These are phyloP conservation scores for Fusarium fracticaudum DNA, from an alignment of 2,329 filamentous ascomycete species.

Conservation along the genomic window DNA sequence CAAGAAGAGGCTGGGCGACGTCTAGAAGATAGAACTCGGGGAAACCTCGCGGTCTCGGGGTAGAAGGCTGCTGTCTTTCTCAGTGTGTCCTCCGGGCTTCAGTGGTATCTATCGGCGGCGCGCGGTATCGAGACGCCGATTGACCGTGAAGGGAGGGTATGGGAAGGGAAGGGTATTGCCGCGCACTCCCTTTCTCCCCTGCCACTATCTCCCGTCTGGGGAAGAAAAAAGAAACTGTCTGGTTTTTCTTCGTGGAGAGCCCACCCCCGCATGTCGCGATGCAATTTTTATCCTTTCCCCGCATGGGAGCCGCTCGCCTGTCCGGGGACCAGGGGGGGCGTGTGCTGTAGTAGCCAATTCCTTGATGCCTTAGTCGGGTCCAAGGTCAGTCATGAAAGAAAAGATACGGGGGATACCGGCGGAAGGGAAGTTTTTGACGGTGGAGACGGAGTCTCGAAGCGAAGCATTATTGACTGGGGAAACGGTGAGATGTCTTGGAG, in stretches of 20 bases:
- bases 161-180: neutral
- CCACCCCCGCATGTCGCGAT: conserved; percentile 38
- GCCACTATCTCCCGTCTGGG: conserved; percentile 20
- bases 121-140: conserved; percentile 31
- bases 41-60: conserved; percentile 34
- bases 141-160: conserved; percentile 20
- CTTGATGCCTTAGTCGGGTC: neutral
- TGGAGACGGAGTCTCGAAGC: conserved; percentile 18
- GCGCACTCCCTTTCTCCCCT: neutral
- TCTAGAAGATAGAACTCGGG: conserved; percentile 10
- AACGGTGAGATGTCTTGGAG: neutral
- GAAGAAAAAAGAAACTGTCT: conserved; percentile 9
- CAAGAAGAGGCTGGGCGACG: neutral
- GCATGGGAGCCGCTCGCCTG: conserved; percentile 39
- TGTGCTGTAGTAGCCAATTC: neutral
- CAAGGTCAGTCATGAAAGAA: neutral
- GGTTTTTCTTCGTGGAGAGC: conserved; percentile 10
- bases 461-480: neutral
- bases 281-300: conserved; percentile 32
- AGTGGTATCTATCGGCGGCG: conserved; percentile 12
- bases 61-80: neutral
- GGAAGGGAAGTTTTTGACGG: conserved; percentile 29
- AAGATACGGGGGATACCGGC: conserved; percentile 23
- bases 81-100: neutral
- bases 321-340: conserved; percentile 23